Percentiles rank a stretch among this genome's conserved stretches.
phyloP scores from a whole-genome alignment of 805 yeast species.

The Saccharomycopsis fibuligera region DNA sequence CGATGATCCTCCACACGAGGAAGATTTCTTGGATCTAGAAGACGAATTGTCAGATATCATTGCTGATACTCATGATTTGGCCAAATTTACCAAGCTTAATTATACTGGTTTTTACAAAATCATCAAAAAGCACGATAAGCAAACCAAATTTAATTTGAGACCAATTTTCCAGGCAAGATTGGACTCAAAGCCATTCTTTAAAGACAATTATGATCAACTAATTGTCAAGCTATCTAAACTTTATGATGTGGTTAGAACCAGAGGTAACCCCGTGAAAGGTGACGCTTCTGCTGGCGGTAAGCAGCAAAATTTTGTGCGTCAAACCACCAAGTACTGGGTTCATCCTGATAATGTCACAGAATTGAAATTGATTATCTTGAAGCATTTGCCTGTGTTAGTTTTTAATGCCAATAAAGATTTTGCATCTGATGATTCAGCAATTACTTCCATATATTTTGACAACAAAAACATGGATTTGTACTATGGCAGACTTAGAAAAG shows the following conservation, averaged over 20 bases:
- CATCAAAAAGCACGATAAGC: constrained; percentile 92
- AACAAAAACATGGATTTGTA: constrained; percentile 84
- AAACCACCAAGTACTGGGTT: constrained; percentile 98
- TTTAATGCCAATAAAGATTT: constrained; percentile 96
- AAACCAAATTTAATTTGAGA: constrained; percentile 69
- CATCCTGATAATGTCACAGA: constrained; percentile 98
- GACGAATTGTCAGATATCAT: constrained; percentile 79
- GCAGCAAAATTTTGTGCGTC: constrained; percentile 97
- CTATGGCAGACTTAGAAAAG: constrained; percentile 89
- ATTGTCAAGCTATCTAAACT: constrained; percentile 84
- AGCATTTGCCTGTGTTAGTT: constrained; percentile 94
- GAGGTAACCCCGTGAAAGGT: constrained; percentile 92
- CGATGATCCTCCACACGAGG: constrained; percentile 43
- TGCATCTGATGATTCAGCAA: constrained; percentile 90
- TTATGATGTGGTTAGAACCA: constrained; percentile 88
- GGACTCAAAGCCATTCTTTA: constrained; percentile 91
- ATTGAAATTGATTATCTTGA: constrained; percentile 82
- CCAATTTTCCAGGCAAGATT: constrained; percentile 92
- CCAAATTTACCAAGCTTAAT: constrained; percentile 86
- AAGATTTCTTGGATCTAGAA: constrained; percentile 68
- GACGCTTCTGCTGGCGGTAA: constrained; percentile 98
- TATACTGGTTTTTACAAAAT: constrained; percentile 97
- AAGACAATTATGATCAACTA: constrained; percentile 84
- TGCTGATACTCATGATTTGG: constrained; percentile 95
- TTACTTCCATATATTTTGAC: constrained; percentile 94